Evolutionary conservation across 768 basidiomycete genomes (phyloP).

Genomic region (Mycena olivaceomarginata): DNA sequence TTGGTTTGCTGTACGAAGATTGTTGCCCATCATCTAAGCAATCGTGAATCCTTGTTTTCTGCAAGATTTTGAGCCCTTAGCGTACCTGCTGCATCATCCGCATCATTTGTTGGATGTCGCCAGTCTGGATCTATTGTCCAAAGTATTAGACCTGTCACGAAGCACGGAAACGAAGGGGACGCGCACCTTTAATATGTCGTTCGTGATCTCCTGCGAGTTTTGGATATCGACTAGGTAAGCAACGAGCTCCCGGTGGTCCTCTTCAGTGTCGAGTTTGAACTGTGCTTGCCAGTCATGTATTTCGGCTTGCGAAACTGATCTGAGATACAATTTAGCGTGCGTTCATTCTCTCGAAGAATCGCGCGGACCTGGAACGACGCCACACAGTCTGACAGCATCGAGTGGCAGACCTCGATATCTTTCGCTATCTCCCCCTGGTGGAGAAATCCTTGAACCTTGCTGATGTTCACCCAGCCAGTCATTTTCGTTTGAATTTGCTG

Average conservation of each 20-base stretch:
- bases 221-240: slow-evolving; percentile 65
- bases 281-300: slow-evolving; percentile 70
- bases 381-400: slow-evolving; percentile 66
- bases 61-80: neutral
- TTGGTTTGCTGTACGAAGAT: slow-evolving; percentile 53
- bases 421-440: slow-evolving; percentile 65
- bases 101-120: slow-evolving; percentile 65
- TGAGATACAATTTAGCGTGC: slow-evolving; percentile 42
- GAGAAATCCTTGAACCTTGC: slow-evolving; percentile 63
- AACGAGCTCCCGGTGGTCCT: slow-evolving; percentile 67
- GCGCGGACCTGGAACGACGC: slow-evolving; percentile 65
- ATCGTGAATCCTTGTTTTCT: neutral
- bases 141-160: neutral
- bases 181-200: slow-evolving; percentile 49
- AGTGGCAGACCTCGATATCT: slow-evolving; percentile 68
- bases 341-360: neutral
- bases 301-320: slow-evolving; percentile 67
- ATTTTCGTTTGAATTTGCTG: slow-evolving; percentile 61
- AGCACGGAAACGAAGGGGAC: neutral
- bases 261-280: slow-evolving; percentile 58
- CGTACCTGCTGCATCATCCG: slow-evolving; percentile 68
- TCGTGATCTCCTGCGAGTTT: slow-evolving; percentile 60
- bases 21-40: slow-evolving; percentile 58
- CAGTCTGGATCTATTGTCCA: slow-evolving; percentile 49
- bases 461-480: slow-evolving; percentile 64